These are phyloP conservation scores for Aspergillus bombycis DNA, from an alignment of 2,329 filamentous ascomycete genomes.

Conservation along the genomic window DNA sequence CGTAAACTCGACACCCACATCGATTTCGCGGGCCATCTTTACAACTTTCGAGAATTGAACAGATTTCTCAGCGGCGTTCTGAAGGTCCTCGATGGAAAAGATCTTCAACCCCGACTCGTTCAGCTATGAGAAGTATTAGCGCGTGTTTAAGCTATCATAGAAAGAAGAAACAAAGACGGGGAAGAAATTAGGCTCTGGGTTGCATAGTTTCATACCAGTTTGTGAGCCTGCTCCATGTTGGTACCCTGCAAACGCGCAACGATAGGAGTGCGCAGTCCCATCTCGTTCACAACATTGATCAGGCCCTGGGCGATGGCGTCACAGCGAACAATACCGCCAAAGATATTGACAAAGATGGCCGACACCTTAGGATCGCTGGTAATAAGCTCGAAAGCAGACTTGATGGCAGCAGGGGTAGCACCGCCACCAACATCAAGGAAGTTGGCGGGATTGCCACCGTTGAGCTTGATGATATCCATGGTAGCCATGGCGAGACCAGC, in stretches of 20 bases:
- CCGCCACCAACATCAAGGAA: conserved; percentile 98
- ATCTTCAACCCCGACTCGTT: conserved; percentile 99
- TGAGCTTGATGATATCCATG: conserved; percentile 99
- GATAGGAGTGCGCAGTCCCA: conserved; percentile 96
- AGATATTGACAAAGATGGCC: conserved; percentile 99
- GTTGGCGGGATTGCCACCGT: conserved; percentile 93
- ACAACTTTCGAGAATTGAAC: conserved; percentile 99
- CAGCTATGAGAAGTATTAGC: conserved; percentile 56
- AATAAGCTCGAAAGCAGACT: conserved; percentile 97
- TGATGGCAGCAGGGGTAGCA: conserved; percentile 94
- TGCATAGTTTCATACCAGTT: conserved; percentile 57
- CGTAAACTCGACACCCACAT: conserved; percentile 93
- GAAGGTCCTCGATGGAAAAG: conserved; percentile 98
- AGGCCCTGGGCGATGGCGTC: conserved; percentile 96
- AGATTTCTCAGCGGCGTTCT: conserved; percentile 95
- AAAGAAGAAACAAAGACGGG: not conserved
- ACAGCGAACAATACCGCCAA: conserved; percentile 97
- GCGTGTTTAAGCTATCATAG: not conserved
- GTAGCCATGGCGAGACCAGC: conserved; percentile 99
- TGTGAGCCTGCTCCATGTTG: conserved; percentile 93
- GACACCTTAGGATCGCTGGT: conserved; percentile 98
- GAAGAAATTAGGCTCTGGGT: not conserved
- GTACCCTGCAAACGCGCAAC: conserved; percentile 97
- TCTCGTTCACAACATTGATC: conserved; percentile 89
- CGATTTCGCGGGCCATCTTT: conserved; percentile 97